phyloP scores from a whole-genome alignment of 2,329 filamentous ascomycete species.

The Orbilia quercus region DNA sequence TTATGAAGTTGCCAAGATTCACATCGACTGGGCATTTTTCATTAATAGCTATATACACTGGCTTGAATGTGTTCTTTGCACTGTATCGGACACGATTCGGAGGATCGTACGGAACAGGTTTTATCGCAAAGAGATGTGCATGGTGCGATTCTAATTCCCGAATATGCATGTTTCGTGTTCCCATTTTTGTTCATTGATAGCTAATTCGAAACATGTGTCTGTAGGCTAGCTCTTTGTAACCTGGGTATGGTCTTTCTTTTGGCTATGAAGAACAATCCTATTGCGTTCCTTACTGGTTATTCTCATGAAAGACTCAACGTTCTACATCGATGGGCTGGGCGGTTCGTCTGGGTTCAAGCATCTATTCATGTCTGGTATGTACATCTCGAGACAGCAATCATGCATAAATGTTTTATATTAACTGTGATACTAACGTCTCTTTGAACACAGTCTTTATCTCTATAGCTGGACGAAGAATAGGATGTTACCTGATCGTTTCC shows the following conservation, averaged over 20 bases:
- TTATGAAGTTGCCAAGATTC: conserved; percentile 63
- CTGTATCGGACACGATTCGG: conserved; percentile 61
- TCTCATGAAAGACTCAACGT: conserved; percentile 72
- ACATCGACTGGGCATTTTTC: conserved; percentile 63
- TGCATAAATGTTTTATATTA: too few relatives aligned
- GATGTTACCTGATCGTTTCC: conserved; percentile 9
- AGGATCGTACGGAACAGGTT: conserved; percentile 54
- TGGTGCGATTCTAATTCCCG: conserved; percentile 59
- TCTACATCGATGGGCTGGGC: conserved; percentile 66
- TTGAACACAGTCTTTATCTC: conserved; percentile 31
- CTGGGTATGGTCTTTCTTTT: conserved; percentile 69
- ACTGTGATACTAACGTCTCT: background rate
- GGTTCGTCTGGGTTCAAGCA: conserved; percentile 58
- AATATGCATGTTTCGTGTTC: background rate
- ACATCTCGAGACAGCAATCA: too few relatives aligned
- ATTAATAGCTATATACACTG: conserved; percentile 62
- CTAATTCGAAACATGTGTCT: background rate
- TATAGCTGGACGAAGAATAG: conserved; percentile 22
- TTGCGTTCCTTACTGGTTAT: conserved; percentile 68
- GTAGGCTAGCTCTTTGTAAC: conserved; percentile 67
- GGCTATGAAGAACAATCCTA: conserved; percentile 70
- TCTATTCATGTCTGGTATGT: conserved; percentile 58
- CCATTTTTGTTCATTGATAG: conserved; percentile 7
- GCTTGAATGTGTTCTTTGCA: conserved; percentile 62
- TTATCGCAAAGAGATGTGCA: conserved; percentile 60